Evolutionary conservation across 306 rosid genomes (phyloP).

Genomic region (Quercus cerris): DNA sequence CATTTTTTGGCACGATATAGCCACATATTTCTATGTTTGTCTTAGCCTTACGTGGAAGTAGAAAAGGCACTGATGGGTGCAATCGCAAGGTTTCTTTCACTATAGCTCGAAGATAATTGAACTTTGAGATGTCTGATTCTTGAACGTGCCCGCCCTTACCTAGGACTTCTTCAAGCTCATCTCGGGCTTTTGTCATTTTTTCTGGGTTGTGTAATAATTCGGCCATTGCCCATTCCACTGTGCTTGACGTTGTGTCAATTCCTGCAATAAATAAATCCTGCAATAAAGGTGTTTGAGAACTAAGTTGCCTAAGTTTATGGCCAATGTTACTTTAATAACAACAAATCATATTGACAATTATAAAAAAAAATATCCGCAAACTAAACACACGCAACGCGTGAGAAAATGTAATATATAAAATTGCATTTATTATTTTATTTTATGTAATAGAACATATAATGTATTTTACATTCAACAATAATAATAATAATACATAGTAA

Average conservation of each 20-base stretch:
- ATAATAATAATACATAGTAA: too few species aligned
- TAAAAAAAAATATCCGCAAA: too few species aligned
- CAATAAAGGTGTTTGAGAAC: too few species aligned
- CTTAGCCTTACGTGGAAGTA: slow-evolving; percentile 18
- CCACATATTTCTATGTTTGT: slow-evolving; percentile 2
- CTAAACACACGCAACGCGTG: too few species aligned
- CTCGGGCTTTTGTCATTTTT: not conserved
- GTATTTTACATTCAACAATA: too few species aligned
- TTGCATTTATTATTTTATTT: too few species aligned
- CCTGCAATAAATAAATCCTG: slow-evolving; percentile 17
- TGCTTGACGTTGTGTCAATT: slow-evolving; percentile 5
- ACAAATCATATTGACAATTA: too few species aligned
- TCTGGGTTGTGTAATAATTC: slow-evolving; percentile 17
- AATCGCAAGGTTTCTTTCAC: slow-evolving; percentile 28
- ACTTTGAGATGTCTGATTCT: slow-evolving; percentile 23
- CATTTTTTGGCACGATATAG: slow-evolving; percentile 10
- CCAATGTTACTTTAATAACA: too few species aligned
- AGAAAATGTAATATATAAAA: too few species aligned
- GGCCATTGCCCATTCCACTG: slow-evolving; percentile 34
- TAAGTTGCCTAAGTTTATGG: too few species aligned
- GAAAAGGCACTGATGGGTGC: slow-evolving; percentile 23
- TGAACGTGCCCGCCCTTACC: not conserved
- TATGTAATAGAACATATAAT: too few species aligned
- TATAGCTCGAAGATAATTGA: slow-evolving; percentile 14
- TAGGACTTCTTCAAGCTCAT: slow-evolving; percentile 9